Conservation (phyloP, 495 filamentous ascomycete genomes). For the Daldinia vernicosa region DNA sequence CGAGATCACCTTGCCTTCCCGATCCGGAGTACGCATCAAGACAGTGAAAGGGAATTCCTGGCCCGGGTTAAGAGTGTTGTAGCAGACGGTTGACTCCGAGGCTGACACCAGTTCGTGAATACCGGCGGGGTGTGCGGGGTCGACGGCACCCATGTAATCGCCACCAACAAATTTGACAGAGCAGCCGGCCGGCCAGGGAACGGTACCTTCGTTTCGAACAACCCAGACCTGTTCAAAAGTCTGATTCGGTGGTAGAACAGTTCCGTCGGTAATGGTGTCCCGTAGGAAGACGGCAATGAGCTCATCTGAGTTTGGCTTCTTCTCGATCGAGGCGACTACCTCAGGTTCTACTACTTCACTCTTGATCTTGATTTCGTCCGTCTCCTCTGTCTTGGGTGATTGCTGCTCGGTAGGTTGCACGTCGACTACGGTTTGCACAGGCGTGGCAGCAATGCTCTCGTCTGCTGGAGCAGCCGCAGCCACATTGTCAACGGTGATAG, state of each 20-base stretch:
- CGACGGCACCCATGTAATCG: slow-evolving; percentile 92
- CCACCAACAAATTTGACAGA: slow-evolving; percentile 91
- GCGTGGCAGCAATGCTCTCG: slow-evolving; percentile 65
- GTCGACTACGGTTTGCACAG: slow-evolving; percentile 77
- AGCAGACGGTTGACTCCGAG: slow-evolving; percentile 81
- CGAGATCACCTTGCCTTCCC: slow-evolving; percentile 79
- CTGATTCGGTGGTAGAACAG: slow-evolving; percentile 69
- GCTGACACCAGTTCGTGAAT: slow-evolving; percentile 74
- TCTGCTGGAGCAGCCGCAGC: slow-evolving; percentile 57
- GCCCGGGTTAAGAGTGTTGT: slow-evolving; percentile 72
- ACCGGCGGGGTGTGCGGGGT: slow-evolving; percentile 77
- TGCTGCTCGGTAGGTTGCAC: slow-evolving; percentile 65
- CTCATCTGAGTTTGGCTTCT: slow-evolving; percentile 45
- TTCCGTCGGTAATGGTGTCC: slow-evolving; percentile 82
- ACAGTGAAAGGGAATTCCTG: slow-evolving; percentile 84
- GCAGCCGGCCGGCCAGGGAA: slow-evolving; percentile 86
- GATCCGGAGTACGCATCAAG: slow-evolving; percentile 77
- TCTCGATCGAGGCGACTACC: slow-evolving; percentile 38
- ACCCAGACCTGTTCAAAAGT: slow-evolving; percentile 93
- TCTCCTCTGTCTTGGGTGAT: slow-evolving; percentile 24
- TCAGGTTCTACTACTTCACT: slow-evolving; percentile 43
- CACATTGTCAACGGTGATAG: slow-evolving; percentile 52
- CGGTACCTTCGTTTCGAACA: slow-evolving; percentile 81
- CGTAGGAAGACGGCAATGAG: slow-evolving; percentile 80
- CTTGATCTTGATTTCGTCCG: slow-evolving; percentile 52